Evolutionary conservation across 495 filamentous ascomycete genomes (phyloP).

Genomic region (Rostrohypoxylon terebratum): DNA sequence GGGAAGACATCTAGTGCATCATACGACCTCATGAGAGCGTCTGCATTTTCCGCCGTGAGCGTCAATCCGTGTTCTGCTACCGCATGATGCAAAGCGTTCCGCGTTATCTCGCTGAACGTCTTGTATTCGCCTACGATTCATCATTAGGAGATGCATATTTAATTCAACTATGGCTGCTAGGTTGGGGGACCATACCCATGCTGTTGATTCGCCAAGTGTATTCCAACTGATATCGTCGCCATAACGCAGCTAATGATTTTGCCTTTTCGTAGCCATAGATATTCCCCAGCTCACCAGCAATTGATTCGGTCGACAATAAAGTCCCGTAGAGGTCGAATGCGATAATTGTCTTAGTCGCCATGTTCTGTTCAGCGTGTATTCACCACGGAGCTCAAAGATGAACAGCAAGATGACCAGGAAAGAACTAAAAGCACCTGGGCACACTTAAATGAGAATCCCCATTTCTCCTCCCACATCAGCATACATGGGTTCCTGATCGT

Average conservation of each 20-base stretch:
- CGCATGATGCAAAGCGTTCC: constrained; percentile 71
- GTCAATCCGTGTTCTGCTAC: constrained; percentile 64
- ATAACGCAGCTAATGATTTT: constrained; percentile 64
- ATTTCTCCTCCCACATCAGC: constrained; percentile 12
- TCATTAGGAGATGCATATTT: constrained; percentile 20
- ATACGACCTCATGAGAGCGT: constrained; percentile 72
- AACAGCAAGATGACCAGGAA: constrained; percentile 24
- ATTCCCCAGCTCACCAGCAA: constrained; percentile 64
- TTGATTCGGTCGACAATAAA: constrained; percentile 75
- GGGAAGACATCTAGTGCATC: constrained; percentile 75
- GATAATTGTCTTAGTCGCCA: constrained; percentile 60
- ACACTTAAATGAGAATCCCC: background rate
- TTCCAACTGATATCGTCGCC: constrained; percentile 73
- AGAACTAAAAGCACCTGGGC: background rate
- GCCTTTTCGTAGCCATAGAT: constrained; percentile 67
- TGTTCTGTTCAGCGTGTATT: background rate
- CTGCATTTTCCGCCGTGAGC: constrained; percentile 57
- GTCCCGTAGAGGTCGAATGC: constrained; percentile 85
- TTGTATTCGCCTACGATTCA: constrained; percentile 65
- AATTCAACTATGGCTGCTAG: background rate
- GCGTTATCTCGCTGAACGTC: constrained; percentile 74
- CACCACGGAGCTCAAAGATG: constrained; percentile 5
- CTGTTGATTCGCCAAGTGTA: constrained; percentile 86
- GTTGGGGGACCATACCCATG: constrained; percentile 68
- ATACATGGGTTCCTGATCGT: background rate